Percentiles rank a stretch among this genome's conserved stretches.
These are phyloP conservation scores for Radiomyces spectabilis DNA, from an alignment of 192 early-diverging fungal genomes.

Conservation along the genomic window DNA sequence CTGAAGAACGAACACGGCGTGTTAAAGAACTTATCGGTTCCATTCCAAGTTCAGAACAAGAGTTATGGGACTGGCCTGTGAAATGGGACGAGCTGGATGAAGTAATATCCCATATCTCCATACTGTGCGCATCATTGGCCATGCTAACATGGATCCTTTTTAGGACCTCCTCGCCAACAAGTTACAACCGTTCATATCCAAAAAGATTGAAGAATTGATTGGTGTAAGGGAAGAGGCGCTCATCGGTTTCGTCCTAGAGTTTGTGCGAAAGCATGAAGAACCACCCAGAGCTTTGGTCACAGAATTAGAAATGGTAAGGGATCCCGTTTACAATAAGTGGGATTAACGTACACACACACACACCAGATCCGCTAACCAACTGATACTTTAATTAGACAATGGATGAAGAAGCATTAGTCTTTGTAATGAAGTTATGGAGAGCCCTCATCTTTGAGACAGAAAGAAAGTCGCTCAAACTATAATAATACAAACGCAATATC, in stretches of 20 bases:
- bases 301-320: slow-evolving; percentile 68
- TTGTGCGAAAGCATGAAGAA: slow-evolving; percentile 57
- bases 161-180: slow-evolving; percentile 53
- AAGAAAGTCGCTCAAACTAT: slow-evolving; percentile 14
- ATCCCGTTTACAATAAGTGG: too few relatives aligned
- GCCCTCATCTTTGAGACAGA: slow-evolving; percentile 84
- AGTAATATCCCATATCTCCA: too few relatives aligned
- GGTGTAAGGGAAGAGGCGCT: slow-evolving; percentile 76
- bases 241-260: slow-evolving; percentile 68
- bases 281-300: slow-evolving; percentile 58
- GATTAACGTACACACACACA: too few relatives aligned
- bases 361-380: too few relatives aligned
- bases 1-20: slow-evolving; percentile 57
- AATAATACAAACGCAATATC: neutral
- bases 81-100: slow-evolving; percentile 73
- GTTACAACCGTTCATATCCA: slow-evolving; percentile 65
- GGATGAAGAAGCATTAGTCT: slow-evolving; percentile 79
- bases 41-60: slow-evolving; percentile 65
- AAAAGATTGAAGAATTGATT: slow-evolving; percentile 75
- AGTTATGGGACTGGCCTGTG: slow-evolving; percentile 63
- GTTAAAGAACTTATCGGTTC: slow-evolving; percentile 57
- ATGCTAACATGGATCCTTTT: slow-evolving; percentile 13
- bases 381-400: slow-evolving; percentile 51
- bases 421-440: slow-evolving; percentile 88
- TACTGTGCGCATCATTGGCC: neutral